These are phyloP conservation scores for Camellia sinensis DNA, from an alignment of 148 eudicot genomes.

Conservation along the genomic window DNA sequence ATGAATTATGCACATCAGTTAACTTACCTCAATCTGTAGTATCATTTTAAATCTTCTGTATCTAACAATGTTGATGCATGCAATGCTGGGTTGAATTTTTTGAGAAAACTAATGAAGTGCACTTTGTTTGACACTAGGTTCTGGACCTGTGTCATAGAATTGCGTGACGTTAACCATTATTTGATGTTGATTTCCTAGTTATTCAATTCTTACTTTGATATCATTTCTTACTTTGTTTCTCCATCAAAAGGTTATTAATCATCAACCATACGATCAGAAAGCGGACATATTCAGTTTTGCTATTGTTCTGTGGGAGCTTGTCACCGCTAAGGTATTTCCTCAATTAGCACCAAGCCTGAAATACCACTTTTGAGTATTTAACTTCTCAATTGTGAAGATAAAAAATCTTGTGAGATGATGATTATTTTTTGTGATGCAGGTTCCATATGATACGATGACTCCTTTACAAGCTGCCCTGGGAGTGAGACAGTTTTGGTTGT, in stretches of 20 bases:
- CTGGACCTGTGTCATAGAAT: neutral
- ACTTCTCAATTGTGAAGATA: neutral
- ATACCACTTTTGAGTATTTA: neutral
- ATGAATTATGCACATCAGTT: neutral
- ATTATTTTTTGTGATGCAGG: conserved; percentile 33
- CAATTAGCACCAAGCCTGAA: neutral
- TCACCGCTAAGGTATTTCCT: conserved; percentile 70
- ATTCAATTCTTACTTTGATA: neutral
- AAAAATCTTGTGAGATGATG: neutral
- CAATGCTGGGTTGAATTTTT: neutral
- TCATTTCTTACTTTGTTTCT: neutral
- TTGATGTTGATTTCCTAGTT: neutral
- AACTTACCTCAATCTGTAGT: neutral
- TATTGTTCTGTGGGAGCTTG: conserved; percentile 92
- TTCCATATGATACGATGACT: conserved; percentile 89
- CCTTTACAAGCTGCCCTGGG: conserved; percentile 96
- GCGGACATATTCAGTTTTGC: conserved; percentile 94
- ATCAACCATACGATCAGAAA: conserved; percentile 90
- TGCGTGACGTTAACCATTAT: conserved; percentile 10
- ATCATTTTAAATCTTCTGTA: neutral
- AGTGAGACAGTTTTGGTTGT: conserved; percentile 75
- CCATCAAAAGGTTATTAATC: conserved; percentile 73
- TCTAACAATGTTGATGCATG: neutral
- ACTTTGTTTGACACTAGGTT: neutral
- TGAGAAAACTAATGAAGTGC: neutral